A percentile compares a stretch with the other conserved stretches of the same genome.
phyloP scores from a whole-genome alignment of 2,329 filamentous ascomycete genomes.

The Colletotrichum cordylinicola region DNA sequence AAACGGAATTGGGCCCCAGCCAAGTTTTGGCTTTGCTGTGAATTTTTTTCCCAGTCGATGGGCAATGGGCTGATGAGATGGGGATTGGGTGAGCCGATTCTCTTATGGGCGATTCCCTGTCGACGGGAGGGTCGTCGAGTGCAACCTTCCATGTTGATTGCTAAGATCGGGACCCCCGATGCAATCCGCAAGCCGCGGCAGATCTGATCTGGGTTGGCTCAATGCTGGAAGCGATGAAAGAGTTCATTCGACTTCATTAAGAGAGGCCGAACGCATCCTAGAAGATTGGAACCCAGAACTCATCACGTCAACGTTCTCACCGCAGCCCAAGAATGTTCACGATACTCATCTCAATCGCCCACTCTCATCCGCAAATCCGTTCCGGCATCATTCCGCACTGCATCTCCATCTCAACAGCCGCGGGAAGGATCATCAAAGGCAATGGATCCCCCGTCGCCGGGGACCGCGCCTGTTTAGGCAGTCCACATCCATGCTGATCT shows the following conservation, averaged over 20 bases:
- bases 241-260: background rate
- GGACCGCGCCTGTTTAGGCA: slow-evolving; percentile 10
- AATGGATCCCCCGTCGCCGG: background rate
- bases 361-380: background rate
- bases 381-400: background rate
- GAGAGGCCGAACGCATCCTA: background rate
- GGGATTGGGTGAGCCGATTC: slow-evolving; percentile 9
- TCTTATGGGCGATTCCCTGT: background rate
- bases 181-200: background rate
- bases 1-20: background rate
- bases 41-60: background rate
- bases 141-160: background rate
- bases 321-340: background rate
- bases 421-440: slow-evolving; percentile 5
- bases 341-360: background rate
- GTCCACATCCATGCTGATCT: slow-evolving; percentile 7
- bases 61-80: background rate
- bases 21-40: background rate
- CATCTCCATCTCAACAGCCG: background rate
- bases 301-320: background rate
- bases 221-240: background rate
- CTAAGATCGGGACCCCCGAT: slow-evolving; percentile 1
- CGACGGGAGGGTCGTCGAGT: background rate
- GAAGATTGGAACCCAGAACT: fast-evolving
- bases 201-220: background rate